phyloP scores from a whole-genome alignment of 805 yeast species.

The Yamadazyma ubonensis region DNA sequence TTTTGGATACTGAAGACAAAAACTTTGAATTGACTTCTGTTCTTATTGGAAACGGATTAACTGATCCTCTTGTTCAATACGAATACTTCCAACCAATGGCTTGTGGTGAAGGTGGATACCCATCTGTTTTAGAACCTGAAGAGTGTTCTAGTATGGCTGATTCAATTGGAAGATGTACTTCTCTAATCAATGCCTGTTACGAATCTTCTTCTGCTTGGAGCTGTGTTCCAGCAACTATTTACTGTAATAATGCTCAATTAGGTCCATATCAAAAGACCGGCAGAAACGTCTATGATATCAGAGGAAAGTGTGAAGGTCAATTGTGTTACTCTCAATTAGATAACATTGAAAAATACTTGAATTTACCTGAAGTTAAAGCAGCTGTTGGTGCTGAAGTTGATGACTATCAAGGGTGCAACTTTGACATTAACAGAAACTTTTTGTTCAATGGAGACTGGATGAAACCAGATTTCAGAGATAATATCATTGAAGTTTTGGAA shows the following conservation, averaged over 20 bases:
- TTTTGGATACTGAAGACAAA: conserved; percentile 40
- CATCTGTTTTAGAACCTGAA: conserved; percentile 66
- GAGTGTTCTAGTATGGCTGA: conserved; percentile 65
- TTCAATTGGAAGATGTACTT: conserved; percentile 70
- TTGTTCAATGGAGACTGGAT: conserved; percentile 87
- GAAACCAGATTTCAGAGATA: conserved; percentile 63
- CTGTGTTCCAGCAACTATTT: conserved; percentile 87
- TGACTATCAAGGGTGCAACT: conserved; percentile 70
- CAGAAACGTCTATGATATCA: conserved; percentile 85
- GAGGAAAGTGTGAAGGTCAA: conserved; percentile 71
- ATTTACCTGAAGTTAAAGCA: conserved; percentile 68
- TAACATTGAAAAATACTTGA: conserved; percentile 76
- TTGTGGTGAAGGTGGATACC: conserved; percentile 85
- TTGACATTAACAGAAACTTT: conserved; percentile 76
- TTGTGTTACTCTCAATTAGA: conserved; percentile 80
- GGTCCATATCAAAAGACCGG: conserved; percentile 84
- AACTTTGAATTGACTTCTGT: conserved; percentile 66
- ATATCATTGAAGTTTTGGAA: conserved; percentile 65
- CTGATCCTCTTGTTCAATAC: conserved; percentile 79
- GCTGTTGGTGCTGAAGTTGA: conserved; percentile 92
- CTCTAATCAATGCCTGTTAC: conserved; percentile 78
- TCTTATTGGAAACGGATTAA: conserved; percentile 89
- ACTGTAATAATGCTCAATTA: conserved; percentile 83
- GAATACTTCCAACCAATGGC: conserved; percentile 89
- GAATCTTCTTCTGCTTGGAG: conserved; percentile 69